Conservation (phyloP, 129 eudicot species). For the Artemisia tridentata region DNA sequence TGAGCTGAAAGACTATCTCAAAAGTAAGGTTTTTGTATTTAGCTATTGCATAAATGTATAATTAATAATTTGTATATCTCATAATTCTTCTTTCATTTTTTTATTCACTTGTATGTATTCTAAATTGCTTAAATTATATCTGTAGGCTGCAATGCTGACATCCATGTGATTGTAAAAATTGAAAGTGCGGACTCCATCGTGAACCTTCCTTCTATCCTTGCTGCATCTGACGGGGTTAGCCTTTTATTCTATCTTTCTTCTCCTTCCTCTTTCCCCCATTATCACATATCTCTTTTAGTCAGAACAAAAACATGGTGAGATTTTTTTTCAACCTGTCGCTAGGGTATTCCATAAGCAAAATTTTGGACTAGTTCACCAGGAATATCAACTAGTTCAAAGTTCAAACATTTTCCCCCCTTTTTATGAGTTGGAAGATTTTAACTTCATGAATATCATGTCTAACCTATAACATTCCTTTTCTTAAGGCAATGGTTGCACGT, state of each 20-base stretch:
- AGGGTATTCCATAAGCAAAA: neutral
- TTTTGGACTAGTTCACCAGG: neutral
- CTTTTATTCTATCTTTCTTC: neutral
- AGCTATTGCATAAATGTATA: neutral
- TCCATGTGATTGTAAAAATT: slow-evolving; percentile 80
- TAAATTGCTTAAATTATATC: slow-evolving; percentile 4
- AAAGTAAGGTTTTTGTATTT: slow-evolving; percentile 38
- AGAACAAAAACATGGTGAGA: neutral
- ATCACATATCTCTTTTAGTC: neutral
- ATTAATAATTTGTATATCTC: neutral
- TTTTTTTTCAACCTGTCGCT: neutral
- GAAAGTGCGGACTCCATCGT: slow-evolving; percentile 97
- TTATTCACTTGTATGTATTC: neutral
- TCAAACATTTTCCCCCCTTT: too few relatives aligned
- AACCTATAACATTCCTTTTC: slow-evolving; percentile 5
- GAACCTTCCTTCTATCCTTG: slow-evolving; percentile 81
- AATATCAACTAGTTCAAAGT: too few relatives aligned
- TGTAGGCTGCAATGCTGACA: slow-evolving; percentile 86
- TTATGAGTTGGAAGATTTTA: slow-evolving; percentile 1
- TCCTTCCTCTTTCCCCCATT: neutral
- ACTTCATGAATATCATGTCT: slow-evolving; percentile 10
- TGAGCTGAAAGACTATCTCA: slow-evolving; percentile 80
- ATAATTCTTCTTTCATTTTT: slow-evolving; percentile 3
- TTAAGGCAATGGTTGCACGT: slow-evolving; percentile 98
- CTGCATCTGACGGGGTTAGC: slow-evolving; percentile 97